phyloP scores from a whole-genome alignment of 139 green algal genomes.

The Axilococcus clingmanii region DNA sequence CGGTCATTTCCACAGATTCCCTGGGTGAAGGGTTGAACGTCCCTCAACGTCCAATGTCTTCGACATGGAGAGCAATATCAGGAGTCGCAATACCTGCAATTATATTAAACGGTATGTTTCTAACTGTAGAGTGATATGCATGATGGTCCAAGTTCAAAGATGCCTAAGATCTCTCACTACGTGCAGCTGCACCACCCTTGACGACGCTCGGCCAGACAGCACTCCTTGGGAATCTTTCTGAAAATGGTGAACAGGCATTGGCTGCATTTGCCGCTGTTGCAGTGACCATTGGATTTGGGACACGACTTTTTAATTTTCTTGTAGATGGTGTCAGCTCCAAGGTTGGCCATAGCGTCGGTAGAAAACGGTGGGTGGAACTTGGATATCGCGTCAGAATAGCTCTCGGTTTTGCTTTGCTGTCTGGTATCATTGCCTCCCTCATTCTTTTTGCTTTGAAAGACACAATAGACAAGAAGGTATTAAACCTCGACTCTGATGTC shows the following conservation, averaged over 20 bases:
- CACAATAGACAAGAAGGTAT: conserved; percentile 10
- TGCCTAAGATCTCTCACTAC: too few relatives aligned
- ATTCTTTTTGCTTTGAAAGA: conserved; percentile 1
- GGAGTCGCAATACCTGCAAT: conserved; percentile 12
- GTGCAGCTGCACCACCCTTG: conserved; percentile 36
- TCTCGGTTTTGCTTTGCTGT: conserved; percentile 16
- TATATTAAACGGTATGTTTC: conserved; percentile 19
- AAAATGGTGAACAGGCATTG: conserved; percentile 9
- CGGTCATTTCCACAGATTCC: too few relatives aligned
- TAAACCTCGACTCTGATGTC: conserved; percentile 19
- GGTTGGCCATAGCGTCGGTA: conserved; percentile 35
- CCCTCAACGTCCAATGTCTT: too few relatives aligned
- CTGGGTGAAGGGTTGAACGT: too few relatives aligned
- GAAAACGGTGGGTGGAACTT: conserved; percentile 24
- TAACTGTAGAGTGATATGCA: too few relatives aligned
- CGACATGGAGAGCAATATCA: conserved; percentile 4
- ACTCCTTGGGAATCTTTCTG: conserved; percentile 37
- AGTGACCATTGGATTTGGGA: conserved; percentile 30
- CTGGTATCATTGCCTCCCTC: neutral
- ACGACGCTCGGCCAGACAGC: conserved; percentile 43
- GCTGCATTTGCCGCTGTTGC: conserved; percentile 30
- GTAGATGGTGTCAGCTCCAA: conserved; percentile 47
- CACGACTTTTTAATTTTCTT: conserved; percentile 54
- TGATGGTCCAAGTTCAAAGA: too few relatives aligned
- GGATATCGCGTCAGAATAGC: conserved; percentile 27